Conservation (phyloP, 441 rosid genomes). For the Jatropha podagrica region DNA sequence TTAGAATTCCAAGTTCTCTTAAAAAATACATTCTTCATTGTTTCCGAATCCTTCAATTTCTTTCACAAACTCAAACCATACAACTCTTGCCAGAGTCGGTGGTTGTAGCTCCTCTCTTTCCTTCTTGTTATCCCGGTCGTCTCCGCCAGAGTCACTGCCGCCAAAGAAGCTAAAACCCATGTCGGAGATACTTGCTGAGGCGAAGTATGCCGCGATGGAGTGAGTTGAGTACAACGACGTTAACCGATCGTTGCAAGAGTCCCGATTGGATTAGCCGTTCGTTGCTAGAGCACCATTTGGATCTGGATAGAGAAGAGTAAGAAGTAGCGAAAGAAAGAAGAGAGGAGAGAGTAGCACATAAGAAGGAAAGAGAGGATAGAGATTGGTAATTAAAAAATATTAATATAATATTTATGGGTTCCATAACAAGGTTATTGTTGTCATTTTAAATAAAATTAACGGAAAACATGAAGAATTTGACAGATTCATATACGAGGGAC, state of each 20-base stretch:
- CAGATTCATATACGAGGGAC: no score
- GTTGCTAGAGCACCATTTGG: slow-evolving; percentile 30
- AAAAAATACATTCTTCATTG: neutral
- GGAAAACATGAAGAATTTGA: no score
- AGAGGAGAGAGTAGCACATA: no score
- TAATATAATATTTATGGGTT: no score
- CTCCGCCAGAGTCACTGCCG: slow-evolving; percentile 47
- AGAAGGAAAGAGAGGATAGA: no score
- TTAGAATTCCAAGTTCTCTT: slow-evolving; percentile 33
- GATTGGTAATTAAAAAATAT: no score
- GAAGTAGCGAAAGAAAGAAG: slow-evolving; percentile 45
- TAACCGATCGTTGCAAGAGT: slow-evolving; percentile 73
- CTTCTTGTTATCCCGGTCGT: neutral
- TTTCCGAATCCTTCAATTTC: no score
- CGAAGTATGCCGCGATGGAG: slow-evolving; percentile 46
- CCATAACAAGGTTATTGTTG: no score
- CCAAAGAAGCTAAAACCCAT: slow-evolving; percentile 54
- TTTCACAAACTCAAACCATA: no score
- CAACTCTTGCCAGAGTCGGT: no score
- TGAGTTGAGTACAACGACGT: slow-evolving; percentile 47
- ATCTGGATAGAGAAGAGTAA: slow-evolving; percentile 65
- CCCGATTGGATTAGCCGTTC: slow-evolving; percentile 55
- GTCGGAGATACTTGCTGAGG: slow-evolving; percentile 54
- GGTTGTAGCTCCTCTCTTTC: no score
- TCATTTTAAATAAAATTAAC: no score